phyloP scores from a whole-genome alignment of 352 stramenopile genomes.

The Globisporangium perplexum region DNA sequence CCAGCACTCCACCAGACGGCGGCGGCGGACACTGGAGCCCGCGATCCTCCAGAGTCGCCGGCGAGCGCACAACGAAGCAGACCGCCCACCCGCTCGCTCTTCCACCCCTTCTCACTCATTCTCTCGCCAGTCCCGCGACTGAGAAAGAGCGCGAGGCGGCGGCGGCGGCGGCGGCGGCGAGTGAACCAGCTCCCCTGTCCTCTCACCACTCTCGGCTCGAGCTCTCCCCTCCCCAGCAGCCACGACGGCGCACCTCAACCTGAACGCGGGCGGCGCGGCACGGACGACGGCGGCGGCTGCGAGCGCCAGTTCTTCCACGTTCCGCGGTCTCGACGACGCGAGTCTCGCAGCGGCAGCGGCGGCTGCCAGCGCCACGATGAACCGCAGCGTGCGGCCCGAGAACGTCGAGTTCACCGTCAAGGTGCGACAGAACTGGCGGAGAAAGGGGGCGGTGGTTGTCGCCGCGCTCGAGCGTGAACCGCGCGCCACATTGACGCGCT shows the following conservation, averaged over 20 bases:
- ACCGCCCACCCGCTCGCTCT: too few species aligned
- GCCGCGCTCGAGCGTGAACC: background rate
- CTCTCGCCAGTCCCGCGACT: too few species aligned
- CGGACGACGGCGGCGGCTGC: background rate
- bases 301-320: constrained; percentile 3
- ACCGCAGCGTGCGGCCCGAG: constrained; percentile 80
- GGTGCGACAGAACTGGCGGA: constrained; percentile 25
- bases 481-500: constrained; percentile 11
- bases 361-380: constrained; percentile 29
- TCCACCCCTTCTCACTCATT: background rate
- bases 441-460: background rate
- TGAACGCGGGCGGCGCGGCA: constrained; percentile 7
- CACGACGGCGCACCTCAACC: constrained; percentile 14
- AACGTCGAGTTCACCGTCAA: constrained; percentile 97
- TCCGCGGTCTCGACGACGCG: constrained; percentile 12
- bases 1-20: background rate
- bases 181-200: background rate
- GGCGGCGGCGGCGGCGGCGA: too few species aligned
- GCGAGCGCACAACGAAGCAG: background rate
- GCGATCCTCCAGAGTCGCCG: background rate
- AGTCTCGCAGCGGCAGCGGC: constrained; percentile 6
- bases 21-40: background rate
- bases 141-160: background rate
- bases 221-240: background rate
- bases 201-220: background rate